phyloP scores from a whole-genome alignment of 495 filamentous ascomycete genomes.

The Xylona heveae region DNA sequence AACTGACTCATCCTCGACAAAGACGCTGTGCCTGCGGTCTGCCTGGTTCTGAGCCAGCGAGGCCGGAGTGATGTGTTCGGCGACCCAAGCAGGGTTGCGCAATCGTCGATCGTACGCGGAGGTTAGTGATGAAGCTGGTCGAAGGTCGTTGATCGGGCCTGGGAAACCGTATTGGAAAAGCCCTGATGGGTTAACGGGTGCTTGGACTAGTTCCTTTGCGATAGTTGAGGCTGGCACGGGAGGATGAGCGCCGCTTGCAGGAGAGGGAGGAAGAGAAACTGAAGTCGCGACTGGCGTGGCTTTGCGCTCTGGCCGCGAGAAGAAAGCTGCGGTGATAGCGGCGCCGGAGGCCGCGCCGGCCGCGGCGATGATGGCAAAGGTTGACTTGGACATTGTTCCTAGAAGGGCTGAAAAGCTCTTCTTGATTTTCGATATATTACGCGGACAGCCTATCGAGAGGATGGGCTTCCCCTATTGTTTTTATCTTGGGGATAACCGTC shows the following conservation, averaged over 20 bases:
- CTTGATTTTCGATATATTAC: no score
- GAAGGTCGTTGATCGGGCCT: constrained; percentile 68
- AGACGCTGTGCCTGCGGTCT: constrained; percentile 66
- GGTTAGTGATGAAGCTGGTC: constrained; percentile 46
- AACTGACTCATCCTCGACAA: constrained; percentile 60
- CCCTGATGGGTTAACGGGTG: constrained; percentile 64
- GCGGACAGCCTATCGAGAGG: no score
- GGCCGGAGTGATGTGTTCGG: constrained; percentile 87
- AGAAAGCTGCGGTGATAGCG: constrained; percentile 59
- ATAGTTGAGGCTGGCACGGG: constrained; percentile 15
- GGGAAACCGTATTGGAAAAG: constrained; percentile 96
- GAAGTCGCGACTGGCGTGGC: constrained; percentile 20
- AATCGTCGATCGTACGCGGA: constrained; percentile 82
- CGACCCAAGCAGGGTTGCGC: constrained; percentile 87
- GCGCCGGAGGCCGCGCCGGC: constrained; percentile 78
- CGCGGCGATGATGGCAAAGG: constrained; percentile 70
- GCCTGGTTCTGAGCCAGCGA: constrained; percentile 54
- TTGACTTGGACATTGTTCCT: constrained; percentile 66
- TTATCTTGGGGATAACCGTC: no score
- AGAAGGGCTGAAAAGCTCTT: no score
- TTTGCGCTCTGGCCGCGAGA: constrained; percentile 27
- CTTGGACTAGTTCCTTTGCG: constrained; percentile 14
- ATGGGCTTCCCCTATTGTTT: no score
- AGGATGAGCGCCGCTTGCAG: constrained; percentile 10
- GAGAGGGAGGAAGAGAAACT: constrained; percentile 11